A percentile compares a stretch with the other conserved stretches of the same genome.
These are phyloP conservation scores for Haberlea rhodopensis DNA, from an alignment of 257 asterid genomes.

Conservation along the genomic window DNA sequence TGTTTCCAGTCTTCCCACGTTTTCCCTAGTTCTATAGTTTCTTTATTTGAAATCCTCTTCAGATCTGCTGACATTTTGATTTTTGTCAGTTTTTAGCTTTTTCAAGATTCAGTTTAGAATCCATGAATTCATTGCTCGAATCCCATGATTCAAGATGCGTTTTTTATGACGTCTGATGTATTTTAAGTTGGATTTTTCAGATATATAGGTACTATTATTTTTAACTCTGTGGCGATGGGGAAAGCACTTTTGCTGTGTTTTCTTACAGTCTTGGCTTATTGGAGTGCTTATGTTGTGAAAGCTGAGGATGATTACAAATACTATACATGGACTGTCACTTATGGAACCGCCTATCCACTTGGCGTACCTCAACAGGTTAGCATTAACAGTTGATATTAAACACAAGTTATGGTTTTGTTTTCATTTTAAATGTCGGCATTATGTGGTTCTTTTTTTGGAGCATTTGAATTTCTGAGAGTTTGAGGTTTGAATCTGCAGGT, in stretches of 20 bases:
- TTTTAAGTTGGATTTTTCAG: slow-evolving; percentile 39
- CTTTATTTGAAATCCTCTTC: slow-evolving; percentile 17
- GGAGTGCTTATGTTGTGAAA: slow-evolving; percentile 44
- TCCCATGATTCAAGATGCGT: background rate
- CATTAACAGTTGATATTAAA: background rate
- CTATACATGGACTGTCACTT: slow-evolving; percentile 82
- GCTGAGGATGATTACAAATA: slow-evolving; percentile 84
- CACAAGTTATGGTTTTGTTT: too few species aligned
- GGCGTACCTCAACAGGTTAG: slow-evolving; percentile 82
- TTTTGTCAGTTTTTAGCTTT: background rate
- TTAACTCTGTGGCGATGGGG: slow-evolving; percentile 40
- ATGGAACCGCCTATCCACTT: slow-evolving; percentile 75
- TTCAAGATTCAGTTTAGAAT: slow-evolving; percentile 15
- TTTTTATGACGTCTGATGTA: slow-evolving; percentile 5
- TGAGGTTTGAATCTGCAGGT: slow-evolving; percentile 48
- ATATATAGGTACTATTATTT: slow-evolving; percentile 21
- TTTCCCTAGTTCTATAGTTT: slow-evolving; percentile 10
- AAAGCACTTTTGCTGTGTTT: slow-evolving; percentile 31
- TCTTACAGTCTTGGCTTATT: slow-evolving; percentile 41
- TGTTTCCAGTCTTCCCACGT: slow-evolving; percentile 20
- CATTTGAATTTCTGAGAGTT: slow-evolving; percentile 1
- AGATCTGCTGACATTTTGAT: slow-evolving; percentile 21
- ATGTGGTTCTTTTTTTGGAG: background rate
- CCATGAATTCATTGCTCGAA: background rate
- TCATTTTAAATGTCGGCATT: too few species aligned